Evolutionary conservation across 2,329 filamentous ascomycete species (phyloP).

Genomic region (Trichoderma semiorbis): DNA sequence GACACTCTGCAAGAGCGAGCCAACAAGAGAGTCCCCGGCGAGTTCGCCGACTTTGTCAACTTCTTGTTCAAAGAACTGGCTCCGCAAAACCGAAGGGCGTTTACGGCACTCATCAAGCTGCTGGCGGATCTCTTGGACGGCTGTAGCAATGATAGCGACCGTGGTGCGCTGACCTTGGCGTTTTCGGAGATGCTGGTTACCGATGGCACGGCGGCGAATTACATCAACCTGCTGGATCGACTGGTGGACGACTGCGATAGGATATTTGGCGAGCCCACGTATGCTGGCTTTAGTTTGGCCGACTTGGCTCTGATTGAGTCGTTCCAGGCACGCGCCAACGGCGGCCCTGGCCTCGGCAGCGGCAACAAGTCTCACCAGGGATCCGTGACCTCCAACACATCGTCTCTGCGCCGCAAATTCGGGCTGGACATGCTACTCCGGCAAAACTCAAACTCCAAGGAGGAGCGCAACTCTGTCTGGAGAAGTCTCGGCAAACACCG

Average conservation of each 20-base stretch:
- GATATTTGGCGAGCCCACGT: slow-evolving; percentile 68
- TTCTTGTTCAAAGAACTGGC: slow-evolving; percentile 64
- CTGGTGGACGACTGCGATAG: slow-evolving; percentile 85
- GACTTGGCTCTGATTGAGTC: slow-evolving; percentile 52
- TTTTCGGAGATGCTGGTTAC: slow-evolving; percentile 84
- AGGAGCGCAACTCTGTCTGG: slow-evolving; percentile 75
- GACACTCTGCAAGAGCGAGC: slow-evolving; percentile 69
- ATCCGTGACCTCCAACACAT: slow-evolving; percentile 80
- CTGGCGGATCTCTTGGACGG: slow-evolving; percentile 84
- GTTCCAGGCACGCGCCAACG: slow-evolving; percentile 42
- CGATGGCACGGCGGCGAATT: slow-evolving; percentile 72
- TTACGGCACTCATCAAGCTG: slow-evolving; percentile 79
- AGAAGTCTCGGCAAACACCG: slow-evolving; percentile 84
- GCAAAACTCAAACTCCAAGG: slow-evolving; percentile 80
- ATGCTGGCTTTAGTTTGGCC: slow-evolving; percentile 37
- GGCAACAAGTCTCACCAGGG: slow-evolving; percentile 62
- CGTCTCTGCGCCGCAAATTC: slow-evolving; percentile 79
- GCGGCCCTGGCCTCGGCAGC: slow-evolving; percentile 28
- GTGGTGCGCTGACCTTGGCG: slow-evolving; percentile 80
- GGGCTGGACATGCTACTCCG: slow-evolving; percentile 73
- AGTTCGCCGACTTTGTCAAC: slow-evolving; percentile 68
- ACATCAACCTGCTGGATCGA: slow-evolving; percentile 83
- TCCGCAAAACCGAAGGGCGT: slow-evolving; percentile 69
- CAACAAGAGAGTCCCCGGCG: slow-evolving; percentile 64
- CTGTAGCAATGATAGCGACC: slow-evolving; percentile 85